Conservation (phyloP, 2,329 filamentous ascomycete genomes). For the Exophiala phaeomuriformis region DNA sequence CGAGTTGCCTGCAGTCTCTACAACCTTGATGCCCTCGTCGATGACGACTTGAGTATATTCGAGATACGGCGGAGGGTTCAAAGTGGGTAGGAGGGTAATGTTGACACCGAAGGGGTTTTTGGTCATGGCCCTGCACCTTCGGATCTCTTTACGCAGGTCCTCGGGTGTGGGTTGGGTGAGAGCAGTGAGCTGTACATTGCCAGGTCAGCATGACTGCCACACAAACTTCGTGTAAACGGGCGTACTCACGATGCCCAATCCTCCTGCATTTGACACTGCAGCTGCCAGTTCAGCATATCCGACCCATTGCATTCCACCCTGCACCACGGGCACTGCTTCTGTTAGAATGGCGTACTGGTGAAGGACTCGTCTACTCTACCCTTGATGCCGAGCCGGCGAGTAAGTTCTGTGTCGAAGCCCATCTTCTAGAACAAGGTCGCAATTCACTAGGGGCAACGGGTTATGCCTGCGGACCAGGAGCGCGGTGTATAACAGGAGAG, state of each 20-base stretch:
- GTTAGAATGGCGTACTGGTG: neutral
- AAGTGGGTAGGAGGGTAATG: constrained; percentile 81
- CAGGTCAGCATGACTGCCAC: constrained; percentile 4
- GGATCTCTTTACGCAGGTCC: constrained; percentile 89
- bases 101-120: constrained; percentile 74
- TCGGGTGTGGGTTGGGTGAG: constrained; percentile 88
- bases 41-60: constrained; percentile 90
- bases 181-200: constrained; percentile 40
- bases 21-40: constrained; percentile 82
- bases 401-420: constrained; percentile 60
- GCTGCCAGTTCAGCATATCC: constrained; percentile 48
- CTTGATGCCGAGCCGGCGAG: constrained; percentile 51
- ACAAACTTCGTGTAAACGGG: neutral
- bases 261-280: constrained; percentile 48
- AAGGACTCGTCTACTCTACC: constrained; percentile 27
- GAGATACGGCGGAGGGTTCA: constrained; percentile 84
- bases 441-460: neutral
- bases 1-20: constrained; percentile 86
- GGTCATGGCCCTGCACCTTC: constrained; percentile 66
- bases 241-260: constrained; percentile 42
- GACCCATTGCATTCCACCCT: constrained; percentile 52
- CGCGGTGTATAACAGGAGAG: too few relatives aligned
- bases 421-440: constrained; percentile 34
- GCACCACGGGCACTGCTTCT: constrained; percentile 41
- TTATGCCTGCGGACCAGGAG: too few relatives aligned